Base-by-base conservation (phyloP, 441 rosid genomes). In the Aleurites moluccanus region DNA sequence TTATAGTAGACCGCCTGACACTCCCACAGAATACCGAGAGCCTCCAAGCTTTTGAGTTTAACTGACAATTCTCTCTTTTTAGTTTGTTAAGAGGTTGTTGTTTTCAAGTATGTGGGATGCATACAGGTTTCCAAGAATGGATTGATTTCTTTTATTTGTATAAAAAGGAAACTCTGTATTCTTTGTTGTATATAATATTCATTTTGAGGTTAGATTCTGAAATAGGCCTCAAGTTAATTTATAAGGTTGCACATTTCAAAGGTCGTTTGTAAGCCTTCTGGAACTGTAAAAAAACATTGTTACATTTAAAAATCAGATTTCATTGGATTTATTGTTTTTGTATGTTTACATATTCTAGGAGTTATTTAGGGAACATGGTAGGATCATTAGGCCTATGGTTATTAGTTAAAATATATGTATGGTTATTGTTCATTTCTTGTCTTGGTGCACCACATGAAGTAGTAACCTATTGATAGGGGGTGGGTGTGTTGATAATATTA, bases 1-100 rank as follows among this genome's bases (percentile, higher is more conserved):
- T 77, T 96, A 88, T 79, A 85, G 89, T 85, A 80, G 85, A 72
- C 89, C 85, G n/a, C 96, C 92, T 40, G 85, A 87, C 74, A 87
- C 88, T 70, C 87, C 86, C 21, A 69, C 74, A 0, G 73, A 77
- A 67, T 76, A 74, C 70, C 67, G 75, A 52, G 80, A 78, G 49
- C 76, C 69, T 27, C 70, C 61, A 14, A 75, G 75, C 78, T 73
- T 83, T 30, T 77, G 74, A 60, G 27, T 49, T 13, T 15, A 14
- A 59, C 75, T 65, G 65, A 67, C 67, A 10, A 30, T 64, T 52
- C n/a, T n/a, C n/a, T n/a, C n/a, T 49, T n/a, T n/a, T n/a, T n/a
- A n/a, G n/a, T n/a, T n/a, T n/a, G 35, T 56, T 57, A 15, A 30
- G 45, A 57, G 64, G 21, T 30, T 44, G 20, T 79, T 53, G 28